Base-by-base conservation (phyloP, 1,284 basidiomycete genomes). In the Leccinum variabile region DNA sequence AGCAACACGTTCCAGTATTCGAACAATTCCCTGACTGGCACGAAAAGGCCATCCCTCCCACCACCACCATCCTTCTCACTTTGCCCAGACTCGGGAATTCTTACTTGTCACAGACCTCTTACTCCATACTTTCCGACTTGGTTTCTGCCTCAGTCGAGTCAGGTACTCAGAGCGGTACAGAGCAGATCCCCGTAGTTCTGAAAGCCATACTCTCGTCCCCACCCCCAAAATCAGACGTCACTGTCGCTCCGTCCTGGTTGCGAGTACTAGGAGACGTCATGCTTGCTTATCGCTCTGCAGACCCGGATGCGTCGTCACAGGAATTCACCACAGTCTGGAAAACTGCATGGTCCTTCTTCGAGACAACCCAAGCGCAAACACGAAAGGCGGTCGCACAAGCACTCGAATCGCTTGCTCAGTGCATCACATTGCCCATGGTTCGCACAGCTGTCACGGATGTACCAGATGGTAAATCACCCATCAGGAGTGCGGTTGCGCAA, bases 61-160 rank as follows among this genome's bases (percentile, higher is more conserved):
- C 95, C 62, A 87, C 88, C 30, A 82, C 84, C 28, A 79, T 85
- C 13, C 84, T 97, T 32, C 86, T 97, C 14, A 80, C 84, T 11
- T 84, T 96, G 37, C 92, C 94, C 37, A 88, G 90, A 57, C 80
- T 94, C n/a, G 90, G 89, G 46, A 91, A 91, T 69, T 84, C 90
- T 22, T 95, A 93, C 74, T 83, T 97, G 56, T 90, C 94, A 1
- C 88, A 93, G 74, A 87, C 91, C 41, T 81, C 90, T 18, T 97
- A 94, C 74, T 87, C 88, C 33, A 83, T 93, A 56, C 82, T 97
- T 63, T 85, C 92, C 33, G 87, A 89, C 65, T 81, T 95, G 5
- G 87, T 94, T 63, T 78, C 85, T 5, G 73, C 82, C 37, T 82
- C 84, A 1, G 74, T 81, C 13, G 28, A 57, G 22, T 70, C 67